Conservation (phyloP, 805 yeast species). For the Candida ortonii region DNA sequence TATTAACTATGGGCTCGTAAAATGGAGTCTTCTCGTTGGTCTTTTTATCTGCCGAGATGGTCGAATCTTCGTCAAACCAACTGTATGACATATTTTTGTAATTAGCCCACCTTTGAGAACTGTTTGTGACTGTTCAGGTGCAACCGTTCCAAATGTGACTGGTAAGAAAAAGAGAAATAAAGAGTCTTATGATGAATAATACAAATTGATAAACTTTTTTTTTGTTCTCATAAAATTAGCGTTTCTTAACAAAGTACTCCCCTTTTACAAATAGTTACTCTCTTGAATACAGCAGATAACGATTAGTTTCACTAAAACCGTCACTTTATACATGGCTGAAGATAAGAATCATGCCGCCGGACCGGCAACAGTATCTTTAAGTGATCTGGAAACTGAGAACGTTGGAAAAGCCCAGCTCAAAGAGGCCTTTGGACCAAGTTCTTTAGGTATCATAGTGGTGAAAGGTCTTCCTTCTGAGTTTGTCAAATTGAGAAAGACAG, state of each 20-base stretch:
- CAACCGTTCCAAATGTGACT: too few relatives aligned
- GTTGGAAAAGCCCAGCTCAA: slow-evolving; percentile 25
- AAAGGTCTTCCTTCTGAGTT: slow-evolving; percentile 41
- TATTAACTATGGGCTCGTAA: slow-evolving; percentile 42
- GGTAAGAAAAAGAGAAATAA: slow-evolving; percentile 2
- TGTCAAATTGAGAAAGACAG: slow-evolving; percentile 38
- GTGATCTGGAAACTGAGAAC: slow-evolving; percentile 5
- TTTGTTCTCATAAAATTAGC: too few relatives aligned
- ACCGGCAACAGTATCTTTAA: slow-evolving; percentile 14
- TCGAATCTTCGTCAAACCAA: slow-evolving; percentile 28
- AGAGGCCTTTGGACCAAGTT: slow-evolving; percentile 52
- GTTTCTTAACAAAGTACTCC: too few relatives aligned
- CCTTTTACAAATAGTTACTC: too few relatives aligned
- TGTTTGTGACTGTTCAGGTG: too few relatives aligned
- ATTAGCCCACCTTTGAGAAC: too few relatives aligned
- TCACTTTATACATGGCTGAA: too few relatives aligned
- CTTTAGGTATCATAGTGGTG: slow-evolving; percentile 53
- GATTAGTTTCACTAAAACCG: too few relatives aligned
- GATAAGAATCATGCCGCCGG: background rate
- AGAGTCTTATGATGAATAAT: too few relatives aligned
- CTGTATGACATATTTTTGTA: slow-evolving; percentile 24
- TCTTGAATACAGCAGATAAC: too few relatives aligned
- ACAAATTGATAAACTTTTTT: too few relatives aligned
- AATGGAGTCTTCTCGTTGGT: slow-evolving; percentile 39
- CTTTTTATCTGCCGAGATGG: slow-evolving; percentile 25